These are phyloP conservation scores for Eucalyptus albens DNA, from an alignment of 345 rosid genomes.

Conservation along the genomic window DNA sequence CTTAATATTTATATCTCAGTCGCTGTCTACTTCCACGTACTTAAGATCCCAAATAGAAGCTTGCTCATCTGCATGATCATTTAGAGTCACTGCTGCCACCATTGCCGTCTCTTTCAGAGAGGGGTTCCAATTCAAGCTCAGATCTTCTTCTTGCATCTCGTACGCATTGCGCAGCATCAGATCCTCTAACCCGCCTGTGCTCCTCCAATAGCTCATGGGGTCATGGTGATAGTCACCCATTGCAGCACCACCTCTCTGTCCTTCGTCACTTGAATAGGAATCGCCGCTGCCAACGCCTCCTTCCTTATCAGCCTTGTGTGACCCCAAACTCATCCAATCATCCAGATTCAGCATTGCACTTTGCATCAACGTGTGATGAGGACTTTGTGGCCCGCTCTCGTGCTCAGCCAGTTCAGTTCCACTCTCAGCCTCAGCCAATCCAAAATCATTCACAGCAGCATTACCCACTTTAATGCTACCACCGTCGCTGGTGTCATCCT, in stretches of 20 bases:
- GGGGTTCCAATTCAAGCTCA: not conserved
- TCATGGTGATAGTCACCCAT: not conserved
- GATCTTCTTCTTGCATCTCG: not conserved
- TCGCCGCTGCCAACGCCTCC: not conserved
- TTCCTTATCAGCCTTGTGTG: not conserved
- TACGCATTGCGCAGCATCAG: not conserved
- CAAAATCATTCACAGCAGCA: not conserved
- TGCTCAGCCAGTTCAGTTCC: not conserved
- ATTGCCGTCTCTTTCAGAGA: not conserved
- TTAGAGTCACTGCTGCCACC: no score
- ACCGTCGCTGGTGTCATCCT: not conserved
- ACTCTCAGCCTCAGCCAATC: not conserved
- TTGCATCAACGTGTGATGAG: not conserved
- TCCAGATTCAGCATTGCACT: not conserved
- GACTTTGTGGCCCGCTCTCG: not conserved
- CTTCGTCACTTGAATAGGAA: not conserved
- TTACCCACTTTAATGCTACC: not conserved
- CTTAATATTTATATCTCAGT: not conserved
- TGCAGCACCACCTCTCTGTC: not conserved
- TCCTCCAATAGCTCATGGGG: not conserved
- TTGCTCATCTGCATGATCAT: not conserved
- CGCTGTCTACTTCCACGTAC: not conserved
- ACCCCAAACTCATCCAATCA: not conserved
- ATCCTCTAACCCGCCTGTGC: not conserved
- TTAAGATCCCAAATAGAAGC: slow-evolving; percentile 29